Percentiles rank a stretch among this genome's conserved stretches.
Conservation (phyloP, 495 filamentous ascomycete species). For the Penicillium chermesinum region DNA sequence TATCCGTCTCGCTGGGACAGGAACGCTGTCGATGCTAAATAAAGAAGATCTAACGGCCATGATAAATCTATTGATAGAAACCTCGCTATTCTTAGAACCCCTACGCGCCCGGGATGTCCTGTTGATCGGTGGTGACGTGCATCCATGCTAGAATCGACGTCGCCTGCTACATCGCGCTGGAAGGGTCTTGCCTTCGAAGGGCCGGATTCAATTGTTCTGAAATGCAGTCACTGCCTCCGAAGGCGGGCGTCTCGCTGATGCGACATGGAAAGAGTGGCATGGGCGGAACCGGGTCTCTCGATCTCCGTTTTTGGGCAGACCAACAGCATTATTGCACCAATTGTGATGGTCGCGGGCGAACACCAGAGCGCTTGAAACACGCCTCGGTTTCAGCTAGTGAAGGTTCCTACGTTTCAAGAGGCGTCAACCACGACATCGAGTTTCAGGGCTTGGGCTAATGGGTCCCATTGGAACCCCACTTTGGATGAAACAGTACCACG, state of each 20-base stretch:
- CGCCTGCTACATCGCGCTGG: background rate
- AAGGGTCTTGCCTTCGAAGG: too few species aligned
- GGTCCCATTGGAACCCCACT: background rate
- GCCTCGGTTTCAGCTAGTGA: slow-evolving; percentile 4
- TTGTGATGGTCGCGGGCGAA: background rate
- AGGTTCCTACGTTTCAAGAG: slow-evolving; percentile 5
- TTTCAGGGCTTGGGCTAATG: background rate
- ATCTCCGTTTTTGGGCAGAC: background rate
- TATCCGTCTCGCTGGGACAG: background rate
- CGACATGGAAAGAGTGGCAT: too few species aligned
- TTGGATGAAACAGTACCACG: slow-evolving; percentile 7
- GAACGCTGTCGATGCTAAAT: background rate
- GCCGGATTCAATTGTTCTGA: too few species aligned
- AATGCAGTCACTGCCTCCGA: too few species aligned
- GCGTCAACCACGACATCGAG: background rate
- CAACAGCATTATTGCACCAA: background rate
- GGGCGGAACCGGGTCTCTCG: background rate
- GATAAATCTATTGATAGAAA: slow-evolving; percentile 13
- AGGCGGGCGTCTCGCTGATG: too few species aligned
- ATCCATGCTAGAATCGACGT: background rate
- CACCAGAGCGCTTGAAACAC: slow-evolving; percentile 6
- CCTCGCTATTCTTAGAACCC: slow-evolving; percentile 4
- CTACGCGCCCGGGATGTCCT: slow-evolving; percentile 1
- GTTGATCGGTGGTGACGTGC: background rate
- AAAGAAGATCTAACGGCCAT: background rate